Conservation (phyloP, 495 filamentous ascomycete genomes). For the Hypoxylon trugodes region DNA sequence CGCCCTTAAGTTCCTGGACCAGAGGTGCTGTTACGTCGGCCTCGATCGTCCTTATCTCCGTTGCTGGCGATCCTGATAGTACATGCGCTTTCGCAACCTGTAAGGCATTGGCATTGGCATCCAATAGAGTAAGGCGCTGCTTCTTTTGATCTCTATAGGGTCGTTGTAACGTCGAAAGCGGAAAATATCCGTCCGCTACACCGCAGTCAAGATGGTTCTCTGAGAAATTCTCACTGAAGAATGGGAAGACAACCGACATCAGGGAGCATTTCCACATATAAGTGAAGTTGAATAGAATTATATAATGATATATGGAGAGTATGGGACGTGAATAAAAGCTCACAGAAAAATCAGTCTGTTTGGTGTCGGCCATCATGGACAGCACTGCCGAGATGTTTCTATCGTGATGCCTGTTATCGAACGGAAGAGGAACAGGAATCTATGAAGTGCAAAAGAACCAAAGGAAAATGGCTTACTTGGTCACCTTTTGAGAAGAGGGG, state of each 20-base stretch:
- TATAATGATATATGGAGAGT: too few relatives aligned
- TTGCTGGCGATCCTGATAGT: background rate
- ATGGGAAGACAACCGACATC: constrained; percentile 46
- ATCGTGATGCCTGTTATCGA: too few relatives aligned
- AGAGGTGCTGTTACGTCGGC: constrained; percentile 35
- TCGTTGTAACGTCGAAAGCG: constrained; percentile 21
- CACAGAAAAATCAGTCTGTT: too few relatives aligned
- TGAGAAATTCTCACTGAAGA: constrained; percentile 47
- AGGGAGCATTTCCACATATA: constrained; percentile 47
- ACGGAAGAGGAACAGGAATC: too few relatives aligned
- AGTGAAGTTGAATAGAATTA: constrained; percentile 30
- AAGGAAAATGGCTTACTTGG: too few relatives aligned
- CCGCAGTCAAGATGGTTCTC: constrained; percentile 52
- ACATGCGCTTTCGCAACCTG: constrained; percentile 25
- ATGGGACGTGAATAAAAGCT: too few relatives aligned
- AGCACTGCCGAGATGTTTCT: too few relatives aligned
- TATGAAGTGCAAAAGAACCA: too few relatives aligned
- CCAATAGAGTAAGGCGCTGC: constrained; percentile 40
- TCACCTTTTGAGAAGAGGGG: too few relatives aligned
- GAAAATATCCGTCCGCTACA: constrained; percentile 51
- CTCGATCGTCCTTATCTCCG: constrained; percentile 19
- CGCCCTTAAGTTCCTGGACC: constrained; percentile 13
- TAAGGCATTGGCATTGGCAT: constrained; percentile 43
- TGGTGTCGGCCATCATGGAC: too few relatives aligned
- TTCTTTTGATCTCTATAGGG: background rate